phyloP scores from a whole-genome alignment of 1,284 basidiomycete genomes.

The Amylostereum areolatum region DNA sequence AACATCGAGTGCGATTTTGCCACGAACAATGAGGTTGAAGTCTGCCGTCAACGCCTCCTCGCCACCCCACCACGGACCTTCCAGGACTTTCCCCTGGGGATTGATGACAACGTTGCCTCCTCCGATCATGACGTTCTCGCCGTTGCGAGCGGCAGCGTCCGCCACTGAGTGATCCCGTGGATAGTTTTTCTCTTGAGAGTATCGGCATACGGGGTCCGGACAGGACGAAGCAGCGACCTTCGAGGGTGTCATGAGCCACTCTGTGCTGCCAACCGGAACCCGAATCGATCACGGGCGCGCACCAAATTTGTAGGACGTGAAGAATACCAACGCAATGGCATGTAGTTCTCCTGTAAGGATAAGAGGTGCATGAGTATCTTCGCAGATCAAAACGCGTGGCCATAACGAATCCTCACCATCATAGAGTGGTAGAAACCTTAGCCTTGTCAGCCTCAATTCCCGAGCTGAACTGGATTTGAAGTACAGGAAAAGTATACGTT shows the following conservation, averaged over 20 bases:
- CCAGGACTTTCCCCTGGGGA: conserved; percentile 62
- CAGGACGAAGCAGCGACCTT: conserved; percentile 73
- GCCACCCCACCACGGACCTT: conserved; percentile 55
- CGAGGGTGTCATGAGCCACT: conserved; percentile 70
- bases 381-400: too few species aligned
- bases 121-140: conserved; percentile 56
- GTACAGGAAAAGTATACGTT: conserved; percentile 25
- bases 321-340: conserved; percentile 69
- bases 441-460: conserved; percentile 24
- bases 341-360: conserved; percentile 81
- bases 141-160: conserved; percentile 32
- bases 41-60: conserved; percentile 64
- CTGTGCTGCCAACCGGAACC: conserved; percentile 57
- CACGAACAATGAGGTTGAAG: conserved; percentile 54
- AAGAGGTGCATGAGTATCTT: too few species aligned
- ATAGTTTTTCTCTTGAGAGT: conserved; percentile 55
- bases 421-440: conserved; percentile 59
- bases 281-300: conserved; percentile 67
- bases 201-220: conserved; percentile 65
- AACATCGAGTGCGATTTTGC: conserved; percentile 70
- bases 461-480: conserved; percentile 22
- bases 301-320: conserved; percentile 60
- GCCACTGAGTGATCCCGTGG: conserved; percentile 48
- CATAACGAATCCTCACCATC: too few species aligned
- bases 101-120: conserved; percentile 67